Base-by-base conservation (phyloP, 148 eudicot genomes). In the Pharnaceum exiguum region DNA sequence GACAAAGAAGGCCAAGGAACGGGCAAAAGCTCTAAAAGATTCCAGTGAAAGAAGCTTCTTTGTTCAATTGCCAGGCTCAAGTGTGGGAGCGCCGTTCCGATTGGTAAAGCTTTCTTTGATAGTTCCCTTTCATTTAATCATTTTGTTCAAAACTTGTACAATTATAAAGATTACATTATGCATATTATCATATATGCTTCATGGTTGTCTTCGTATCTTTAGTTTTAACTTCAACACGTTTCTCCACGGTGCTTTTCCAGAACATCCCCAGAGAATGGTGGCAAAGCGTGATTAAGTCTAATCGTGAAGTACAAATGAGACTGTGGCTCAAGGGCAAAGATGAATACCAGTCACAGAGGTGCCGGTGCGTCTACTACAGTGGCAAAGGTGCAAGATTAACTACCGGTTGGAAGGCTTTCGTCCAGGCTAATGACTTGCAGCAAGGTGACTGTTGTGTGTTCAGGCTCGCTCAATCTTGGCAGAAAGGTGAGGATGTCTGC, bases 401-500 rank as follows among this genome's bases (percentile, higher is more conserved):
- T 15, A 25, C 37, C 17, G 49, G 49, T 0, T 57, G 61, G 49
- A 43, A 18, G 37, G 28, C 26, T 35, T 57, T 57, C 43, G 61
- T 42, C 5, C 36, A 6, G 27, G 16, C 17, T 4, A 57, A 57
- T 10, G 30, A n/a, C 4, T 42, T 57, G 61, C 28, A 21, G 27
- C 48, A 57, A 18, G 4, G 18, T 28, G 61, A 57, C 24, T 40
- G 61, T 26, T 57, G 61, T 57, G 61, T 42, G 2, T 57, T 57
- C 37, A 42, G 30, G 30, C 49, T 57, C 11, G 49, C 37, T 28
- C 40, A 57, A 37, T 49, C 61, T 1, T 18, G 45, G 50, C 31
- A 57, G 29, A 49, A 57, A 28, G 11, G 11, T 28, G 37, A 40
- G 25, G 19, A 40, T 27, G 43, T 57, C 19, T 28, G 1, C 35